A percentile compares a stretch with the other conserved stretches of the same genome.
These are phyloP conservation scores for Phaeosphaeria sp. DNA, from an alignment of 2,329 filamentous ascomycete genomes.

Conservation along the genomic window DNA sequence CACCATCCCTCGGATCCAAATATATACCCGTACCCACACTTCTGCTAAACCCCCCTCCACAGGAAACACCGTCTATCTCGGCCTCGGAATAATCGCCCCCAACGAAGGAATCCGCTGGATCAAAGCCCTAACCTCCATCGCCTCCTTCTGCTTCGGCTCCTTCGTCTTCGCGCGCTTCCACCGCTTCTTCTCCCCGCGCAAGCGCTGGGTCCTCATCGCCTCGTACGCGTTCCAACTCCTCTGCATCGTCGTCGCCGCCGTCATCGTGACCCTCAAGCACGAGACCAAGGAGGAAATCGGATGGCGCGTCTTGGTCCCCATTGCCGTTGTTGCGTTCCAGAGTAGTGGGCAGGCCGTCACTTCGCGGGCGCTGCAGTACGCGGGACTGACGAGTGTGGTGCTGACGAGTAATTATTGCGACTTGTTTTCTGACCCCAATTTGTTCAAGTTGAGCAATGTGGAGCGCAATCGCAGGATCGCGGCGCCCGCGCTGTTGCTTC, in stretches of 20 bases:
- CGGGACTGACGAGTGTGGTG: conserved; percentile 77
- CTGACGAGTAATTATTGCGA: conserved; percentile 85
- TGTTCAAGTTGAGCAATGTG: conserved; percentile 56
- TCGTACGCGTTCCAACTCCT: conserved; percentile 51
- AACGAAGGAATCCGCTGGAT: conserved; percentile 65
- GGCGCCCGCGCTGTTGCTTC: conserved; percentile 59
- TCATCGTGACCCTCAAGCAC: conserved; percentile 53
- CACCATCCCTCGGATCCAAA: too few relatives aligned
- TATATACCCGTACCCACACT: too few relatives aligned
- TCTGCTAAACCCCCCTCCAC: conserved; percentile 17
- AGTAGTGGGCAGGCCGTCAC: conserved; percentile 80
- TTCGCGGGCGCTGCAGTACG: conserved; percentile 72
- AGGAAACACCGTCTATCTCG: conserved; percentile 80
- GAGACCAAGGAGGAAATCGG: conserved; percentile 51
- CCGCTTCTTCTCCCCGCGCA: conserved; percentile 65
- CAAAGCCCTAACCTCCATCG: conserved; percentile 74
- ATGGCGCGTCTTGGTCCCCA: conserved; percentile 65
- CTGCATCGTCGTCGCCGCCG: conserved; percentile 51
- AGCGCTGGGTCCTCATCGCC: conserved; percentile 68
- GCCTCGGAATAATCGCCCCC: conserved; percentile 72
- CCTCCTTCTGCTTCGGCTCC: conserved; percentile 74
- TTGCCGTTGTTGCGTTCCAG: conserved; percentile 77
- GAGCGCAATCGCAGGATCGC: conserved; percentile 62
- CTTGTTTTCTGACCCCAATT: conserved; percentile 70
- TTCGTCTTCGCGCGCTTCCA: conserved; percentile 75